Conservation (phyloP, 139 green algal species). For the Closterium sp. region DNA sequence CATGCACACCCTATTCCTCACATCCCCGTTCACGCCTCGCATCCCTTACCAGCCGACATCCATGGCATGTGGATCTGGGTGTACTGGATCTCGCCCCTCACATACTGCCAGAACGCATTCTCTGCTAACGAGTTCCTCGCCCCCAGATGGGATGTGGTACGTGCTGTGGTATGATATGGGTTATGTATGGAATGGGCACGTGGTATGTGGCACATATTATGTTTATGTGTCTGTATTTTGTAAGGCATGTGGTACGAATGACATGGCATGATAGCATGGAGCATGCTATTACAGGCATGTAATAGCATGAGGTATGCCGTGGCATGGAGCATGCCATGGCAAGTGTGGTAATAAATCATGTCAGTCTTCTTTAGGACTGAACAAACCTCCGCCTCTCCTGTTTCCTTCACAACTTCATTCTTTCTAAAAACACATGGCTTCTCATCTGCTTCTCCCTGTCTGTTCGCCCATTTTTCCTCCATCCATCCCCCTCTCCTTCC, state of each 20-base stretch:
- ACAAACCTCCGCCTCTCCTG: background rate
- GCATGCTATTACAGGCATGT: background rate
- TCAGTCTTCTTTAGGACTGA: background rate
- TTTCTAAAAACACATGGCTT: background rate
- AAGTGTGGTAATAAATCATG: background rate
- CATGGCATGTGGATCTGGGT: slow-evolving; percentile 56
- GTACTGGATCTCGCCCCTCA: slow-evolving; percentile 66
- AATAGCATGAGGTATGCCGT: no score
- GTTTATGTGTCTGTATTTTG: background rate
- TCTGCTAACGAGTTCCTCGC: slow-evolving; percentile 67
- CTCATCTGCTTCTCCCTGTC: no score
- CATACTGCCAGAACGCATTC: slow-evolving; percentile 62
- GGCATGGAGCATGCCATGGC: no score
- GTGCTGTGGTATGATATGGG: background rate
- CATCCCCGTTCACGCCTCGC: no score
- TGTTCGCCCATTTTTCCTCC: no score
- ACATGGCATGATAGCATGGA: background rate
- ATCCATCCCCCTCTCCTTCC: no score
- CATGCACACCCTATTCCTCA: background rate
- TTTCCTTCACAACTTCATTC: background rate
- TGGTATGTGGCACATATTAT: background rate
- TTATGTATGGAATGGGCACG: background rate
- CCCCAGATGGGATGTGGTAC: slow-evolving; percentile 51
- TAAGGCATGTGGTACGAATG: background rate
- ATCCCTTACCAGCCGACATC: background rate